phyloP scores from a whole-genome alignment of 306 rosid genomes.

The Alnus rubra region DNA sequence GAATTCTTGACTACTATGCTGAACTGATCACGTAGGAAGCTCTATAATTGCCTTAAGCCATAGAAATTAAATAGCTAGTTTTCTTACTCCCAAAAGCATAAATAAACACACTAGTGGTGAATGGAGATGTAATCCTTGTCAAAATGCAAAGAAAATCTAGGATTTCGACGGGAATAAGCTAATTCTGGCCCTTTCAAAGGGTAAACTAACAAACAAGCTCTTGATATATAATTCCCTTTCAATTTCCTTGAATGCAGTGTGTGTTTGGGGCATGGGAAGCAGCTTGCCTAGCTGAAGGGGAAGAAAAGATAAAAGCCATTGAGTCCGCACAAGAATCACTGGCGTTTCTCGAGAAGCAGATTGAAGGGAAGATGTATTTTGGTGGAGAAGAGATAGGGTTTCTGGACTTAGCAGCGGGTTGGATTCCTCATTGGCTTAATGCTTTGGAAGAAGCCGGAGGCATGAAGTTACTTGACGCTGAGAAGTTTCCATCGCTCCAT shows the following conservation, averaged over 20 bases:
- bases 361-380: conserved; percentile 53
- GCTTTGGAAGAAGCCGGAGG: conserved; percentile 41
- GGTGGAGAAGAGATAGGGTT: conserved; percentile 41
- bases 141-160: not conserved
- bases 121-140: not conserved
- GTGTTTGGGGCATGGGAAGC: conserved; percentile 36
- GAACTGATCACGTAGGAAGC: too few species aligned
- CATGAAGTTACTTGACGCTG: conserved; percentile 30
- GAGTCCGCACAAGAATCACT: conserved; percentile 41
- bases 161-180: not conserved
- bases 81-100: too few species aligned
- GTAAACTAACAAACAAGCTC: too few species aligned
- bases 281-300: conserved; percentile 45
- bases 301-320: conserved; percentile 44
- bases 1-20: too few species aligned
- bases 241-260: conserved; percentile 32
- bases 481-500: conserved; percentile 46
- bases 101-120: not conserved
- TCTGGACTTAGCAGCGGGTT: conserved; percentile 39
- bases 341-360: conserved; percentile 42
- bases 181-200: too few species aligned
- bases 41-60: too few species aligned
- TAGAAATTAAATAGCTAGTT: too few species aligned
- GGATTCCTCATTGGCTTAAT: conserved; percentile 34
- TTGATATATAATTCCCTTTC: not conserved